These are phyloP conservation scores for Eremothecium sinecaudum DNA, from an alignment of 1,139 yeast species.

Conservation along the genomic window DNA sequence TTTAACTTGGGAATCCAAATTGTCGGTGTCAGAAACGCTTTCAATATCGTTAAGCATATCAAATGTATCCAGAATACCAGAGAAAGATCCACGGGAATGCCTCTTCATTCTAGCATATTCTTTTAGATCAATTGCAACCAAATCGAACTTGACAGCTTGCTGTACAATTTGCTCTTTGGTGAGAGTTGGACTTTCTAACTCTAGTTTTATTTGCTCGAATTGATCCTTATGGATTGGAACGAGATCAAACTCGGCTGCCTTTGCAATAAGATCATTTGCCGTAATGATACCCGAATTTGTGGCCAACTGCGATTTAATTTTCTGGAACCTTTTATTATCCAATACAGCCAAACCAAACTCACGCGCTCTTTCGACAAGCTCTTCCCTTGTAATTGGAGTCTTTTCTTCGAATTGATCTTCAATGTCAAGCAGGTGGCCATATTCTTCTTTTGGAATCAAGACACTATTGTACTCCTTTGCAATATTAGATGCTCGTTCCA, in stretches of 20 bases:
- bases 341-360: constrained; percentile 30
- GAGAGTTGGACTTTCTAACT: constrained; percentile 18
- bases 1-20: constrained; percentile 9
- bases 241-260: constrained; percentile 41
- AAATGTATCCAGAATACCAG: constrained; percentile 6
- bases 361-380: constrained; percentile 25
- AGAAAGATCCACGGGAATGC: constrained; percentile 5
- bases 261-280: constrained; percentile 27
- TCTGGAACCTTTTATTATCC: constrained; percentile 26
- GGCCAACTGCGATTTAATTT: constrained; percentile 12
- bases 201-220: constrained; percentile 22
- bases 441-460: constrained; percentile 6
- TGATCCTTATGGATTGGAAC: constrained; percentile 38
- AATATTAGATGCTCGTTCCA: constrained; percentile 1
- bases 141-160: constrained; percentile 13
- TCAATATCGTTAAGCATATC: constrained; percentile 6
- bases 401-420: constrained; percentile 4
- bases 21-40: constrained; percentile 6
- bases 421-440: constrained; percentile 6
- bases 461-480: constrained; percentile 6
- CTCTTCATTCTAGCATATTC: constrained; percentile 12
- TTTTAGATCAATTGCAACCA: constrained; percentile 12
- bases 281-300: constrained; percentile 10
- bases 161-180: constrained; percentile 16
- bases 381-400: constrained; percentile 9